Conservation (phyloP, 1,284 basidiomycete genomes). For the Anthracocystis setariae region DNA sequence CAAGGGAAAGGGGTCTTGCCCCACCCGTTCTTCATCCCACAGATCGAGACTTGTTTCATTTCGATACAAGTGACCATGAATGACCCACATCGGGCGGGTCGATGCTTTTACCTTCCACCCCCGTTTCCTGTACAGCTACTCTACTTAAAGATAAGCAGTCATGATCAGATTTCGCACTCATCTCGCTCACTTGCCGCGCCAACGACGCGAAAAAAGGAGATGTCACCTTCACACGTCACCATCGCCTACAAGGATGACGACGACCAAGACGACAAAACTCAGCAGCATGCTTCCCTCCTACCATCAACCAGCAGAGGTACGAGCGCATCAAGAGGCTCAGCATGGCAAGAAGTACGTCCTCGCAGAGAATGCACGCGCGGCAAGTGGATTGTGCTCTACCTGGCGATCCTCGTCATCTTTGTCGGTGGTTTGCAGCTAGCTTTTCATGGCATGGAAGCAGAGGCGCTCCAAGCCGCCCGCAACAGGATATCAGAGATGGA, state of each 20-base stretch:
- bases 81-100: not conserved
- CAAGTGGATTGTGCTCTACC: conserved; percentile 4
- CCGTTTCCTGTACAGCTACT: too few relatives aligned
- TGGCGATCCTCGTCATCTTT: conserved; percentile 14
- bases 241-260: conserved; percentile 25
- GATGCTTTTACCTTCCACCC: too few relatives aligned
- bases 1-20: too few relatives aligned
- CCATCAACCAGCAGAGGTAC: not conserved
- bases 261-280: not conserved
- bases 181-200: too few relatives aligned
- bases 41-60: too few relatives aligned
- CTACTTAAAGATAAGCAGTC: too few relatives aligned
- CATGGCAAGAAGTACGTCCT: not conserved
- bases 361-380: not conserved
- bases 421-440: conserved; percentile 20
- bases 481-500: conserved; percentile 14
- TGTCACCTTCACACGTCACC: conserved; percentile 14
- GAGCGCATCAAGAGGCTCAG: not conserved
- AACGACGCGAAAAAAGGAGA: too few relatives aligned
- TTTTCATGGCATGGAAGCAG: conserved; percentile 29
- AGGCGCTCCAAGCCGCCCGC: conserved; percentile 17
- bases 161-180: too few relatives aligned
- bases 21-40: too few relatives aligned
- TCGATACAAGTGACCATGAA: conserved; percentile 2
- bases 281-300: conserved; percentile 14